Conservation (phyloP, 768 basidiomycete genomes). For the Lactarius tabidus region DNA sequence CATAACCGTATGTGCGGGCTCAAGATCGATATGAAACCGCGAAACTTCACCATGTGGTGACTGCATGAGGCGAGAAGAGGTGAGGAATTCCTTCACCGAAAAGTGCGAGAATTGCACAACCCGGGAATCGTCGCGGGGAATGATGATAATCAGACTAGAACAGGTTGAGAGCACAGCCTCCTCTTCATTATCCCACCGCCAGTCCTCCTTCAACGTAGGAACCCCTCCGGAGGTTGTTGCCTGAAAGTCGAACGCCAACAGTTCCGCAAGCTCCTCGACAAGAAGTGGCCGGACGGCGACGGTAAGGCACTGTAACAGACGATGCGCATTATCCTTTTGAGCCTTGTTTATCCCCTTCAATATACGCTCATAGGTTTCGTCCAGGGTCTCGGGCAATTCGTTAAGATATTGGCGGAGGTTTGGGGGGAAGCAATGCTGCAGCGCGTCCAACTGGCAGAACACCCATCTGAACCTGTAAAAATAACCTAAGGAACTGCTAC, state of each 20-base stretch:
- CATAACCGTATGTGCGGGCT: too few species aligned
- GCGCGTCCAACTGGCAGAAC: background rate
- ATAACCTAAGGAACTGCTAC: background rate
- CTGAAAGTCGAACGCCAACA: background rate
- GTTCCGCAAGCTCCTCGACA: background rate
- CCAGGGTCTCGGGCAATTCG: background rate
- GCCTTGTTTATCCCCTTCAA: background rate
- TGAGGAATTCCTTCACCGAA: too few species aligned
- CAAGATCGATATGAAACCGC: too few species aligned
- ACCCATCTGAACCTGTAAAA: background rate
- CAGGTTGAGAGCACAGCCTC: background rate
- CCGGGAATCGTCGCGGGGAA: too few species aligned
- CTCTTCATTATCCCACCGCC: background rate
- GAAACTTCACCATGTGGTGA: too few species aligned
- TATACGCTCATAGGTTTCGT: background rate
- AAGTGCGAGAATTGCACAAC: too few species aligned
- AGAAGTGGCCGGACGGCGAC: background rate
- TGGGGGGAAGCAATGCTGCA: background rate
- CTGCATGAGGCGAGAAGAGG: too few species aligned
- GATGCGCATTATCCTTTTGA: background rate
- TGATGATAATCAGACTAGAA: background rate
- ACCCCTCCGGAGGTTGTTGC: background rate
- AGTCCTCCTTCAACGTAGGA: background rate
- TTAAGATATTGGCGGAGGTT: background rate
- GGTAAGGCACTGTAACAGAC: background rate